Conservation (phyloP, 345 rosid genomes). For the Heritiera fomes region DNA sequence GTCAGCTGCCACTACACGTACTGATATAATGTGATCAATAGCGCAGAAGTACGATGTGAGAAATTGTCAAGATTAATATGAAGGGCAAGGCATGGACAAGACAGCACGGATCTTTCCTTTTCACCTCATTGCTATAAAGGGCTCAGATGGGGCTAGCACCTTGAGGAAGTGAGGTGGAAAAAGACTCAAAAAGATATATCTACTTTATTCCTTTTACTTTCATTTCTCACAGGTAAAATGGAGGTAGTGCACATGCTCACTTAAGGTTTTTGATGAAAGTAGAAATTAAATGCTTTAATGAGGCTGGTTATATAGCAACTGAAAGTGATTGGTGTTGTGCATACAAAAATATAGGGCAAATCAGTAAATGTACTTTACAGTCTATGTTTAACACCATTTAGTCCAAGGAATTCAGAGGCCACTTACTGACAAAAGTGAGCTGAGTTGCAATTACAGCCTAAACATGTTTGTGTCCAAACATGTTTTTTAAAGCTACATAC, state of each 20-base stretch:
- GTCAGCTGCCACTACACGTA: background rate
- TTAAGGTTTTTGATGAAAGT: background rate
- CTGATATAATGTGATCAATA: background rate
- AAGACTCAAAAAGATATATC: background rate
- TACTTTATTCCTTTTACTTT: conserved; percentile 4
- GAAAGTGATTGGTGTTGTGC: background rate
- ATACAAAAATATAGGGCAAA: background rate
- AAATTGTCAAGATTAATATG: background rate
- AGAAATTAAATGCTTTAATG: background rate
- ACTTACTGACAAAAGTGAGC: background rate
- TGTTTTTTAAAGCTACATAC: background rate
- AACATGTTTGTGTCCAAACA: background rate
- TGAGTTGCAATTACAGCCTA: background rate
- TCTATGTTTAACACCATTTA: background rate
- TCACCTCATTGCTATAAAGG: background rate
- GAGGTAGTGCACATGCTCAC: background rate
- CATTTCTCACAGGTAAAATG: background rate
- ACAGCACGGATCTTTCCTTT: background rate
- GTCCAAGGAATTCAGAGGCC: background rate
- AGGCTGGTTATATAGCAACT: background rate
- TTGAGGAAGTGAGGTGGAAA: background rate
- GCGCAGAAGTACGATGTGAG: background rate
- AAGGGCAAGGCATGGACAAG: background rate
- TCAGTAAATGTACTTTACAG: background rate
- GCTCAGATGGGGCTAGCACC: background rate